Evolutionary conservation across 768 basidiomycete genomes (phyloP).

Genomic region (Tulasnella sp.): DNA sequence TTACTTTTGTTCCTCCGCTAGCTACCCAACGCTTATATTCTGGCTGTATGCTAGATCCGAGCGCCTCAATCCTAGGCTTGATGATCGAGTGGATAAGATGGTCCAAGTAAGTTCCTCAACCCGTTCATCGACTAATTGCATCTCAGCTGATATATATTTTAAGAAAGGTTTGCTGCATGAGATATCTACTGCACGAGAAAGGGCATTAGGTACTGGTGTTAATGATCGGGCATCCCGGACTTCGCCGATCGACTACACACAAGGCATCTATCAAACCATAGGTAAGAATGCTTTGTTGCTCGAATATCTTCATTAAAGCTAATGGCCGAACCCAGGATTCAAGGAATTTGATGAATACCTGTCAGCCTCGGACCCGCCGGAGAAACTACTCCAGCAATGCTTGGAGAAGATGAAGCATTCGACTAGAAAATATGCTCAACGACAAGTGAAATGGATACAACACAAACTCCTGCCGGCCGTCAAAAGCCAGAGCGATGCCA

Average conservation of each 20-base stretch:
- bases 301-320: constrained; percentile 7
- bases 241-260: constrained; percentile 45
- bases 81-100: constrained; percentile 82
- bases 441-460: constrained; percentile 85
- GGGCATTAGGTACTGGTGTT: constrained; percentile 14
- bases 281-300: constrained; percentile 36
- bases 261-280: constrained; percentile 91
- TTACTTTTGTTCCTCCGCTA: constrained; percentile 24
- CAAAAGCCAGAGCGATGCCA: constrained; percentile 34
- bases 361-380: constrained; percentile 30
- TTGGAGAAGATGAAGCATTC: constrained; percentile 74
- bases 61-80: constrained; percentile 53
- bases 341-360: constrained; percentile 77
- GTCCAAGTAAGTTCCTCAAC: constrained; percentile 45
- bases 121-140: not conserved
- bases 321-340: constrained; percentile 51
- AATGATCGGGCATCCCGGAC: not conserved
- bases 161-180: constrained; percentile 77
- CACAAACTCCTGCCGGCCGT: constrained; percentile 79
- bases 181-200: constrained; percentile 43
- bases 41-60: constrained; percentile 78
- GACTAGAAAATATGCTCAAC: constrained; percentile 84
- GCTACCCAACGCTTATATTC: constrained; percentile 77
- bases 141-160: not conserved
- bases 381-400: constrained; percentile 41